Conservation (phyloP, 495 filamentous ascomycete genomes). For the Penicillium cinerascens region DNA sequence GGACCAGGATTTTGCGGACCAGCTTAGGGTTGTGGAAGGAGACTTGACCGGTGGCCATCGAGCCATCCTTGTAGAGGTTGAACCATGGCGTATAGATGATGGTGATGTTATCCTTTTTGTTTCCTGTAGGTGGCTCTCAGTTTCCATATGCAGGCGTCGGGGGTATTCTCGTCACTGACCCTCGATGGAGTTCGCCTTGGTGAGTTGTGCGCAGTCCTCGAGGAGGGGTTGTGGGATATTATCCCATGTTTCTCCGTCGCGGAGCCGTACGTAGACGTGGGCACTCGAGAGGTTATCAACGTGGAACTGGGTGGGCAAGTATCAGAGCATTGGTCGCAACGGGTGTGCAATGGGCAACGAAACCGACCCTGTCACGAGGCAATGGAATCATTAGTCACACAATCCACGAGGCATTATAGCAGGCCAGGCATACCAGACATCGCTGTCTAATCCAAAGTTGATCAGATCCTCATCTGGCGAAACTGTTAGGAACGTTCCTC, state of each 20-base stretch:
- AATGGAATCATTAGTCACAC: constrained; percentile 6
- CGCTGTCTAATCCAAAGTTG: constrained; percentile 85
- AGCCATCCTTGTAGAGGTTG: constrained; percentile 93
- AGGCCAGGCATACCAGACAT: constrained; percentile 71
- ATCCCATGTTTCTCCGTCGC: constrained; percentile 82
- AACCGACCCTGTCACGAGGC: constrained; percentile 36
- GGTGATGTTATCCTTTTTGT: constrained; percentile 97
- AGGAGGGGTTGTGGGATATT: constrained; percentile 70
- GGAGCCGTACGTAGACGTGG: constrained; percentile 88
- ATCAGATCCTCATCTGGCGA: constrained; percentile 89
- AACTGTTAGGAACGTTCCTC: constrained; percentile 20
- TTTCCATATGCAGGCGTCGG: not conserved
- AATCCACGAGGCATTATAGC: not conserved
- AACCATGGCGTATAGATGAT: constrained; percentile 98
- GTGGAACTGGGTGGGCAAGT: constrained; percentile 65
- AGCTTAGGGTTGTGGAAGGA: constrained; percentile 86
- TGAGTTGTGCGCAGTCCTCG: constrained; percentile 87
- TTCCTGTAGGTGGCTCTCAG: constrained; percentile 51
- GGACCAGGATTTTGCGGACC: constrained; percentile 76
- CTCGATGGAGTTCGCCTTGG: constrained; percentile 98
- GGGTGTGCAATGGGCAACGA: not conserved
- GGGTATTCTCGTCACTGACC: constrained; percentile 44
- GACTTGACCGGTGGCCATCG: constrained; percentile 93
- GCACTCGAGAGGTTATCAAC: constrained; percentile 96
- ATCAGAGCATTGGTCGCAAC: constrained; percentile 19